A percentile compares a stretch with the other conserved stretches of the same genome.
Conservation (phyloP, 805 yeast species). For the Saccharomycopsis sp. region DNA sequence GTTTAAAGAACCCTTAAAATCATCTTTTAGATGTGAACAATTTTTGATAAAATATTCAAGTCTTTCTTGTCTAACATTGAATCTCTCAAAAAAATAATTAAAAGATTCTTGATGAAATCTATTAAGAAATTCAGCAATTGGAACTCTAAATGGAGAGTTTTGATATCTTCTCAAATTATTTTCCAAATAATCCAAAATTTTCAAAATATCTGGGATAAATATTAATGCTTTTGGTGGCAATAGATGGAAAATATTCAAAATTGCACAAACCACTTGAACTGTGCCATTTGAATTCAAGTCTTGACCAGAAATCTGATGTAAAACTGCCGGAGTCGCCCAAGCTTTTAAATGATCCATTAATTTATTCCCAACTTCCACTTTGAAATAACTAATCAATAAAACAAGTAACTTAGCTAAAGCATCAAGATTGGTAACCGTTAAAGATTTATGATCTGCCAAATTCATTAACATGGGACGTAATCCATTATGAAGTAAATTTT, state of each 20-base stretch:
- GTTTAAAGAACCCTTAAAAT: conserved; percentile 43
- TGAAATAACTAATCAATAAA: conserved; percentile 80
- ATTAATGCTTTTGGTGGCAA: conserved; percentile 88
- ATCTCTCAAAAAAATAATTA: conserved; percentile 56
- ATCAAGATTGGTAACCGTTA: conserved; percentile 82
- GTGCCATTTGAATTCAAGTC: conserved; percentile 73
- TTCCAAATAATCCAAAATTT: conserved; percentile 68
- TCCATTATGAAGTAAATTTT: conserved; percentile 90
- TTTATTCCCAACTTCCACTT: conserved; percentile 95
- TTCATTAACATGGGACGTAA: conserved; percentile 93
- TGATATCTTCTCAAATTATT: conserved; percentile 75
- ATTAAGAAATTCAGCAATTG: conserved; percentile 78
- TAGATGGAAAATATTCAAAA: conserved; percentile 82
- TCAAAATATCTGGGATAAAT: conserved; percentile 78
- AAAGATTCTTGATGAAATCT: conserved; percentile 70
- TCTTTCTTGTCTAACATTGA: conserved; percentile 41
- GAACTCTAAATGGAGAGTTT: conserved; percentile 79
- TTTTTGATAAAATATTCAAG: conserved; percentile 42
- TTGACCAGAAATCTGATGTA: conserved; percentile 64
- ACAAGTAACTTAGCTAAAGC: conserved; percentile 83
- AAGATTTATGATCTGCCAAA: conserved; percentile 81
- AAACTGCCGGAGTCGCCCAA: conserved; percentile 80
- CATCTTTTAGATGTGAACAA: conserved; percentile 45
- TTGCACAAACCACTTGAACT: conserved; percentile 79
- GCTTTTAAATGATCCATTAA: conserved; percentile 88